Evolutionary conservation across 148 eudicot species (phyloP), one percentile per base, ranked within the genome.

Genomic region (Polygonum aviculare): DNA sequence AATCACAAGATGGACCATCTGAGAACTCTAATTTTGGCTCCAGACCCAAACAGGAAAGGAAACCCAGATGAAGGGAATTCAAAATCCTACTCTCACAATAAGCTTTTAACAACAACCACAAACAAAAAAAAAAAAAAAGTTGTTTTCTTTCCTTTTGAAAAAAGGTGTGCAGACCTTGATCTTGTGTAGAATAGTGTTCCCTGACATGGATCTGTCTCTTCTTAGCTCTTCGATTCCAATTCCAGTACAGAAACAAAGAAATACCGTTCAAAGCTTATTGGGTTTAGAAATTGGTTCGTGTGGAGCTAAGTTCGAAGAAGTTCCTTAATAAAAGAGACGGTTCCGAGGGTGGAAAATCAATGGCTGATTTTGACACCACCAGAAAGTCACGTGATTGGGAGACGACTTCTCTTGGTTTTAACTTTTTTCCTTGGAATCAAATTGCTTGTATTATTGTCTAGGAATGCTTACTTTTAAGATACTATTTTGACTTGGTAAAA

Each of bases 401-500:
- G 72, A 36, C 36, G 72, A 67, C 45, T 67, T 7, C 41, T 35
- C 16, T 36, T 36, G n/a, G 35, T 65, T 9, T 1, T 7, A 59
- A 59, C 67, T 59, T 26, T 7, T 65, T 14, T 26, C 31, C 31
- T 26, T 35, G 38, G 67, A 31, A 62, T 62, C 69, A 62, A 62
- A 15, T 9, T 62, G 71, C 36, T 65, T n/a, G 10, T 59, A 22
- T 65, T 62, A 33, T 26, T 57, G 7, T 5, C 19, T 57, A 21
- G 2, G 26, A 10, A 21, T 60, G 67, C 67, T 60, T 8, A 65
- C 71, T 65, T 63, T 65, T 65, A 65, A 65, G 70, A 65, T 65
- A 65, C 41, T 65, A 12, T 62, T 33, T 65, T 65, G 41, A 65
- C 71, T 65, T 35, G 70, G 70, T 65, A 65, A 65, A 65, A 65